Percentiles rank a stretch among this genome's conserved stretches.
Conservation (phyloP, 2,329 filamentous ascomycete species). For the Biscogniauxia sp. region DNA sequence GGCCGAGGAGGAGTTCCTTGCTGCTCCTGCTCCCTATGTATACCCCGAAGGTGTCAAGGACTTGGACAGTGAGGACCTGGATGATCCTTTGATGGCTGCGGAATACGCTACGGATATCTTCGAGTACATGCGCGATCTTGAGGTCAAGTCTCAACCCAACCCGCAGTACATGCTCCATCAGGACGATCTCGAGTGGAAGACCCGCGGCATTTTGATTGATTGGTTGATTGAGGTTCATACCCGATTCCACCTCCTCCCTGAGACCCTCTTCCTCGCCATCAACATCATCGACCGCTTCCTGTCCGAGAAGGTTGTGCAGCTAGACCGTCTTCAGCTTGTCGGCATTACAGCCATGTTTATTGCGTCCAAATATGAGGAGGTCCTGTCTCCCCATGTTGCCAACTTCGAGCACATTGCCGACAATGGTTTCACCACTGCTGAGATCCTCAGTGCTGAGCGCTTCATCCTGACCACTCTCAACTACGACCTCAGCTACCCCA, state of each 20-base stretch:
- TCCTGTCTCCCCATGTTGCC: slow-evolving; percentile 91
- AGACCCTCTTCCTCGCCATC: slow-evolving; percentile 94
- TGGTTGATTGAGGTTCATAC: slow-evolving; percentile 99
- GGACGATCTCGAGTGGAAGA: slow-evolving; percentile 96
- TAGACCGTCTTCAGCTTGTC: slow-evolving; percentile 93
- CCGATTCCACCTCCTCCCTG: slow-evolving; percentile 89
- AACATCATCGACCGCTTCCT: slow-evolving; percentile 99
- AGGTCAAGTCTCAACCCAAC: slow-evolving; percentile 77
- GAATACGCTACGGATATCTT: slow-evolving; percentile 98
- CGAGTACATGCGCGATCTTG: slow-evolving; percentile 87
- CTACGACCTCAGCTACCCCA: slow-evolving; percentile 97
- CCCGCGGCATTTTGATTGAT: slow-evolving; percentile 93
- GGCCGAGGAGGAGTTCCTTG: slow-evolving; percentile 1
- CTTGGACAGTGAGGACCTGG: slow-evolving; percentile 81
- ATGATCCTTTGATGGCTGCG: slow-evolving; percentile 96
- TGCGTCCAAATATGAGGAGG: slow-evolving; percentile 97
- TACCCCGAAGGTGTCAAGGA: slow-evolving; percentile 52
- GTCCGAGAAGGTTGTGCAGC: slow-evolving; percentile 89
- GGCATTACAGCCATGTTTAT: slow-evolving; percentile 99
- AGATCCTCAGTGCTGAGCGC: slow-evolving; percentile 95
- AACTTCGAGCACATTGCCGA: slow-evolving; percentile 98
- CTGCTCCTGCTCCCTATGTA: slow-evolving; percentile 28
- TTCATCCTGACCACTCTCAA: slow-evolving; percentile 88
- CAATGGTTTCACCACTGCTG: slow-evolving; percentile 90
- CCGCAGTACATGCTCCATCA: slow-evolving; percentile 94